phyloP scores from a whole-genome alignment of 345 rosid species.

The Barbarea vulgaris region DNA sequence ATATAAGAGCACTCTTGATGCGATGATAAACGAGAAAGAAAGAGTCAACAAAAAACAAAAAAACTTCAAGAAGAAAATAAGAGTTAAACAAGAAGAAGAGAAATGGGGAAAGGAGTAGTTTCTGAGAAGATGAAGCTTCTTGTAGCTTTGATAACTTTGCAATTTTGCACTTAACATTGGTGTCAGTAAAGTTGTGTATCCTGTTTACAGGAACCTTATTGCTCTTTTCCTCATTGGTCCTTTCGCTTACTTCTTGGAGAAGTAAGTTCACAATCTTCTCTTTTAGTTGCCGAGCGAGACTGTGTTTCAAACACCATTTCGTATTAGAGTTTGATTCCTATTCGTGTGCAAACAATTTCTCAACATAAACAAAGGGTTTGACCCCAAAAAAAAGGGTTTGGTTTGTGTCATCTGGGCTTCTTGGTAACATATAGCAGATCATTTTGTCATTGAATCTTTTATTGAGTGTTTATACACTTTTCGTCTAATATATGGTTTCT shows the following conservation, averaged over 20 bases:
- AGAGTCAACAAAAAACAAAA: neutral
- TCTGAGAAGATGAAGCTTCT: conserved; percentile 68
- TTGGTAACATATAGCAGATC: neutral
- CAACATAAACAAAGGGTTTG: neutral
- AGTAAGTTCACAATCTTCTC: conserved; percentile 42
- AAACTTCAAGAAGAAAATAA: neutral
- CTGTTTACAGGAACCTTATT: conserved; percentile 72
- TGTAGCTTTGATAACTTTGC: conserved; percentile 75
- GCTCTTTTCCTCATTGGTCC: conserved; percentile 70
- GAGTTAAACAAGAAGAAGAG: conserved; percentile 38
- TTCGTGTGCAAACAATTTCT: neutral
- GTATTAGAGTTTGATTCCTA: neutral
- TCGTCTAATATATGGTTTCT: too few species aligned
- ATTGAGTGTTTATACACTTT: too few species aligned
- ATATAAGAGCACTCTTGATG: conserved; percentile 23
- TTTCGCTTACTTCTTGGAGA: conserved; percentile 73
- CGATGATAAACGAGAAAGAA: conserved; percentile 11
- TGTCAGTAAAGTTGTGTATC: conserved; percentile 73
- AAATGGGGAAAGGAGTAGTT: conserved; percentile 22
- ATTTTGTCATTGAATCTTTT: too few species aligned
- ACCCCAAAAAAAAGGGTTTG: too few species aligned
- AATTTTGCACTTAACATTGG: conserved; percentile 88
- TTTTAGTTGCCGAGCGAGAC: neutral
- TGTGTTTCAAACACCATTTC: neutral
- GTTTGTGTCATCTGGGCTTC: too few species aligned